Evolutionary conservation across 305 asterid species (phyloP).

Genomic region (Salvia sclarea): DNA sequence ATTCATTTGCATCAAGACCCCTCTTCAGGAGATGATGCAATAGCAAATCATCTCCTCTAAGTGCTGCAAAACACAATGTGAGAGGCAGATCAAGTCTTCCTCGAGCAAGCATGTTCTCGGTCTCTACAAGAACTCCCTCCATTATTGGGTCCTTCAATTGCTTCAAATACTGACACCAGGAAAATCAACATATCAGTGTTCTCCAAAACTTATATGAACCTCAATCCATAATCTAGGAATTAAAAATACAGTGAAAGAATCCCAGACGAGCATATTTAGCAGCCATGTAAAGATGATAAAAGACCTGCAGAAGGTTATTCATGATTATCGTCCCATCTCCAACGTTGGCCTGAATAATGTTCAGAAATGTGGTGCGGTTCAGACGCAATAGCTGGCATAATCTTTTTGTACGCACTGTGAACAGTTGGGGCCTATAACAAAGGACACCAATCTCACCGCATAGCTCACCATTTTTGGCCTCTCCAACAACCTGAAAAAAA

Average conservation of each 20-base stretch:
- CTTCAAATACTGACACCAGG: constrained; percentile 64
- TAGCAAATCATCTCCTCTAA: constrained; percentile 80
- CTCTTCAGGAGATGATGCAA: constrained; percentile 82
- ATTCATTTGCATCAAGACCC: constrained; percentile 88
- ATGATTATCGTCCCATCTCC: constrained; percentile 88
- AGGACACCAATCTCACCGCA: constrained; percentile 94
- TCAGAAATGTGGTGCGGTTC: constrained; percentile 72
- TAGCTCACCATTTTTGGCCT: constrained; percentile 76
- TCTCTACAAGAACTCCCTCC: constrained; percentile 85
- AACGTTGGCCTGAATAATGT: constrained; percentile 86
- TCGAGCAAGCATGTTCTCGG: constrained; percentile 91
- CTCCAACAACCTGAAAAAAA: constrained; percentile 61
- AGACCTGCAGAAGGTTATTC: constrained; percentile 90
- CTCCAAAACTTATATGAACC: neutral
- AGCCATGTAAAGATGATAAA: neutral
- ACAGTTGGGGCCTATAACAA: constrained; percentile 91
- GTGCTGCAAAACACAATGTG: constrained; percentile 85
- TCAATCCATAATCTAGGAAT: neutral
- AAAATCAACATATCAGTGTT: constrained; percentile 31
- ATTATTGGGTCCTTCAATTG: constrained; percentile 71
- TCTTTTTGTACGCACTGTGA: constrained; percentile 83
- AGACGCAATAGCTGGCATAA: constrained; percentile 78
- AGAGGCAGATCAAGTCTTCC: constrained; percentile 97
- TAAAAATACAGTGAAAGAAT: neutral
- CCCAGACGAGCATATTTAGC: neutral